Percentiles rank a stretch among this genome's conserved stretches.
Conservation (phyloP, 2,329 filamentous ascomycete species). For the Colletotrichum melonis region DNA sequence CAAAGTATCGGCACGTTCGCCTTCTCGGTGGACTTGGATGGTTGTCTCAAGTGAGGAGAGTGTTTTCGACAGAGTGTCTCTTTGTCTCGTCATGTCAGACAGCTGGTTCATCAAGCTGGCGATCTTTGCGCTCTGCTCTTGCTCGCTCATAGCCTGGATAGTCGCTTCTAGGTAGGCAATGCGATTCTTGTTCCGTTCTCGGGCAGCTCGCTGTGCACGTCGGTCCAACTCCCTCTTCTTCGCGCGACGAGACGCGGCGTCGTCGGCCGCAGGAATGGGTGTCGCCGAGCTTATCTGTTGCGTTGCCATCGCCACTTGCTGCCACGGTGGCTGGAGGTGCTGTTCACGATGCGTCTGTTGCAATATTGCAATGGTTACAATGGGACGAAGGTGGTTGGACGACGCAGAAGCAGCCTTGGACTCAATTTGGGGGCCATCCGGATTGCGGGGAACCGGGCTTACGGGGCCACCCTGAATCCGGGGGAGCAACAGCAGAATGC, state of each 20-base stretch:
- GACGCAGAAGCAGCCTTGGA: slow-evolving; percentile 4
- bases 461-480: background rate
- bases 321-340: accelerated
- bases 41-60: slow-evolving; percentile 12
- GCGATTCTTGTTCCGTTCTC: slow-evolving; percentile 42
- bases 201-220: slow-evolving; percentile 41
- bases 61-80: slow-evolving; percentile 22
- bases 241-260: background rate
- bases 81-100: slow-evolving; percentile 39
- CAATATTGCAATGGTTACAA: background rate
- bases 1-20: background rate
- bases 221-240: slow-evolving; percentile 46
- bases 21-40: slow-evolving; percentile 6
- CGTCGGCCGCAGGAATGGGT: background rate
- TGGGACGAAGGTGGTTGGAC: slow-evolving; percentile 14
- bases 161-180: slow-evolving; percentile 43
- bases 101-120: slow-evolving; percentile 39
- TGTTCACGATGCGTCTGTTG: background rate
- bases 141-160: slow-evolving; percentile 37
- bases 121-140: slow-evolving; percentile 39
- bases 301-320: background rate
- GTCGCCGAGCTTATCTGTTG: background rate
- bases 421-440: background rate
- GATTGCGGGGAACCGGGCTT: slow-evolving; percentile 10
- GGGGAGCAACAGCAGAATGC: background rate